Base-by-base conservation (phyloP, 257 asterid genomes). In the Rauvolfia tetraphylla region DNA sequence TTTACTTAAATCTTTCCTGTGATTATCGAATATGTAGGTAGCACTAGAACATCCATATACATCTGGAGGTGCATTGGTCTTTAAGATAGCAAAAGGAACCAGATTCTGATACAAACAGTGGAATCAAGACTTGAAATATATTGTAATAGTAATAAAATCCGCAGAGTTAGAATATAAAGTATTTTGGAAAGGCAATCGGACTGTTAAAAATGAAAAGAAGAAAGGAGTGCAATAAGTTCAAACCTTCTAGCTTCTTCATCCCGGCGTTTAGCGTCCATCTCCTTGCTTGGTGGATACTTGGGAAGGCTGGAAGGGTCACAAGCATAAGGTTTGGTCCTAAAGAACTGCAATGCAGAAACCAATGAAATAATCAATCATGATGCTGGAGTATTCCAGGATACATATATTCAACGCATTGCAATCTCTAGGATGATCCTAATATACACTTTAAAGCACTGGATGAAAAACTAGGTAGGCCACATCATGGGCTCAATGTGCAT, bases 241-340 rank as follows among this genome's bases (percentile, higher is more conserved):
- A 20, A 92, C 98, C 98, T 92, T 87, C 98, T 83, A 79, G 96
- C 89, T 86, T 92, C 96, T 86, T 92, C 98, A 73, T 89, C 97
- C 33, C 96, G 92, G 20, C 92, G 90, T 81, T 92, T 92, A 67
- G 93, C 97, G 83, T 92, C 97, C 90, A 92, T 90, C 89, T 92
- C 97, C 84, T 92, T 92, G 81, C 97, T 92, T 1, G 98, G 98
- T 48, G 98, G 97, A 86, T 92, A 91, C 81, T 89, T 91, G 18
- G 98, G 98, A 77, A 92, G 98, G 86, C 88, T 89, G 79, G 95
- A 89, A 80, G 96, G 97, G 48, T 92, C 94, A 75, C 96, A 90
- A 58, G 93, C 97, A 75, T 86, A 87, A 66, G 98, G 98, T 74
- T 84, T 86, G 58, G 92, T 83, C 22, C 78, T 84, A 87, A 90